phyloP scores from a whole-genome alignment of 164 flowering plant genomes.

The Kalanchoe fedtschenkoi region DNA sequence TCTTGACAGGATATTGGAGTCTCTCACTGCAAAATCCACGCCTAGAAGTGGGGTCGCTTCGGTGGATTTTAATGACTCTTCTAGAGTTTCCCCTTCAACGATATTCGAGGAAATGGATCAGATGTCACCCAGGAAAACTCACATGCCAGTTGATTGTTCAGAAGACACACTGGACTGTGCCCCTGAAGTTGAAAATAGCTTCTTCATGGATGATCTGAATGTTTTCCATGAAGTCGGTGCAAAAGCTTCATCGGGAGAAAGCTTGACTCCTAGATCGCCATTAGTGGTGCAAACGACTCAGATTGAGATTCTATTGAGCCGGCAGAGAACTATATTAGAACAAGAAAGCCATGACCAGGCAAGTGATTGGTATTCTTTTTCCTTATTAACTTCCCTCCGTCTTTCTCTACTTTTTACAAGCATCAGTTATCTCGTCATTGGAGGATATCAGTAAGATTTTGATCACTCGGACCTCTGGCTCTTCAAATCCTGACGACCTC shows the following conservation, averaged over 20 bases:
- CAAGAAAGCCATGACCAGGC: conserved; percentile 82
- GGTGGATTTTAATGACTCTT: conserved; percentile 39
- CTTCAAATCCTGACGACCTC: too few species aligned
- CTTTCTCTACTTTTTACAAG: not conserved
- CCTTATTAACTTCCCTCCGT: not conserved
- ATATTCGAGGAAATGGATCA: conserved; percentile 30
- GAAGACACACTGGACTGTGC: conserved; percentile 39
- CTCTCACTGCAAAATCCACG: conserved; percentile 60
- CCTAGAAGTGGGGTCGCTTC: conserved; percentile 38
- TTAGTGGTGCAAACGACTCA: conserved; percentile 51
- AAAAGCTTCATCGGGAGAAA: conserved; percentile 51
- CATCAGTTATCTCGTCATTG: not conserved
- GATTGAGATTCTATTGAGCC: conserved; percentile 53
- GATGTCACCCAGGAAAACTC: conserved; percentile 27
- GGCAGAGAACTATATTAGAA: conserved; percentile 45
- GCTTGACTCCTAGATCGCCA: conserved; percentile 82
- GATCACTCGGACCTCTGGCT: too few species aligned
- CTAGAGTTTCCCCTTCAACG: conserved; percentile 27
- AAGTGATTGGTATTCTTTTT: conserved; percentile 2
- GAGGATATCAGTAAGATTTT: too few species aligned
- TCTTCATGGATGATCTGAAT: conserved; percentile 36
- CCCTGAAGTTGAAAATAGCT: conserved; percentile 39
- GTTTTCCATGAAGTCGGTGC: conserved; percentile 20
- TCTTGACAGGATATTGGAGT: conserved; percentile 67
- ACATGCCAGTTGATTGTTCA: conserved; percentile 22